These are phyloP conservation scores for Candida tropicalis DNA, from an alignment of 1,139 yeast species.

Conservation along the genomic window DNA sequence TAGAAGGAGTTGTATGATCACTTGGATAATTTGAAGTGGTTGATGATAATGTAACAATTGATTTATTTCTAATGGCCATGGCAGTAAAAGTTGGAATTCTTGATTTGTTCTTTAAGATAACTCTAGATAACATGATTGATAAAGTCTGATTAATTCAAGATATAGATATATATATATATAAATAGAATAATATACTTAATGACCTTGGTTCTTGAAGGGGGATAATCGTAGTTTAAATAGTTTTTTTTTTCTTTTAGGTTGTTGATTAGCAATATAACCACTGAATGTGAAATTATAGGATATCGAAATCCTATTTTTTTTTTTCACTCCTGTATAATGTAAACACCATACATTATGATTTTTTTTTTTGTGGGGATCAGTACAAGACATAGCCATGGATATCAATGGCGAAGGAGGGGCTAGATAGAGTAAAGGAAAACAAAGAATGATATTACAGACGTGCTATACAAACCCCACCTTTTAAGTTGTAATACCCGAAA, in stretches of 20 bases:
- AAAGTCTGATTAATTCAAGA: too few relatives aligned
- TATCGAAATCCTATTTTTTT: constrained; percentile 6
- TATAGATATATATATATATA: too few relatives aligned
- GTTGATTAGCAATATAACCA: neutral
- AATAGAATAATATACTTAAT: too few relatives aligned
- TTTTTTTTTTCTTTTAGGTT: neutral
- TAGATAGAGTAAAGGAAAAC: neutral
- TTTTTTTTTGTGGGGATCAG: constrained; percentile 1
- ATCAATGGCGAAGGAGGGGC: neutral
- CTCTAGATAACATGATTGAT: constrained; percentile 17
- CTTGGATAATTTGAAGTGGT: constrained; percentile 46
- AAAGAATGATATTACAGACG: too few relatives aligned
- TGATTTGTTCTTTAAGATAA: constrained; percentile 9
- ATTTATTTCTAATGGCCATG: constrained; percentile 20
- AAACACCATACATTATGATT: neutral
- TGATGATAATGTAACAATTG: constrained; percentile 32
- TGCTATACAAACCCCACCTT: too few relatives aligned
- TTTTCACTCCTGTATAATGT: neutral
- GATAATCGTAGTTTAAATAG: neutral
- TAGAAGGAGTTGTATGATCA: constrained; percentile 40
- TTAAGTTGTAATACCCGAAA: too few relatives aligned
- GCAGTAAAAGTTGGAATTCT: constrained; percentile 4
- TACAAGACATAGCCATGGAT: constrained; percentile 2
- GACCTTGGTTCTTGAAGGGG: too few relatives aligned
- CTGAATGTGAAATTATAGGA: constrained; percentile 6